Base-by-base conservation (phyloP, 805 yeast species). In the Starmerella cellae region DNA sequence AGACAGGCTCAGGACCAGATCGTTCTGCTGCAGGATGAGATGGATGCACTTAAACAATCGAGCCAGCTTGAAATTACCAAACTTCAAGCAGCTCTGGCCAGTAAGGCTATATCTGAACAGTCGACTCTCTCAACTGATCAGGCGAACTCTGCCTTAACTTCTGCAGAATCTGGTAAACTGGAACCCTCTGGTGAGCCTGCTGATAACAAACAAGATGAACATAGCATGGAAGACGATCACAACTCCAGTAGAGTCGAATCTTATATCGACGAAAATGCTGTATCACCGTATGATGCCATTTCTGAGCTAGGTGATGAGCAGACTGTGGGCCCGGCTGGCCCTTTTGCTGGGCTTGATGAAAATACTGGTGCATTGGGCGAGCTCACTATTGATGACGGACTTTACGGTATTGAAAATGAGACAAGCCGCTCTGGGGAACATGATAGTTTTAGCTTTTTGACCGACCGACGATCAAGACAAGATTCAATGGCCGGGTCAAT, bases 321-420 rank as follows among this genome's bases (percentile, higher is more conserved):
- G 16, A 26, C 46, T 5, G 40, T 44, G 9, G 47, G 47, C n/a
- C 47, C 47, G 13, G 22, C 47, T 1, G 47, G 47, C 5, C 47
- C 47, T 11, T 44, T 44, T 16, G 47, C 44, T 8, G 39, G 8
- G 4, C 21, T 18, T 4, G n/a, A n/a, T n/a, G 17, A 11, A n/a
- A 22, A 26, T 9, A 24, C 5, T 5, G 39, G 39, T 5, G 30
- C 30, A 11, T n/a, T 28, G 31, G 9, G 9, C 11, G 16, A 30
- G 3, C 36, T 43, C 2, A 34, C 33, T 3, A 35, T 33, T 2
- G 46, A 38, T 11, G 30, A 27, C 10, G 38, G 24, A 14, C 34
- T 18, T 9, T 20, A 24, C 26, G 27, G 18, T 20, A 16, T n/a
- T 14, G 42, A 35, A n/a, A 24, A 35, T 9, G 44, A 31, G 26